Evolutionary conservation across 176 grass and related monocot species (phyloP).

Genomic region (Panicum miliaceum): DNA sequence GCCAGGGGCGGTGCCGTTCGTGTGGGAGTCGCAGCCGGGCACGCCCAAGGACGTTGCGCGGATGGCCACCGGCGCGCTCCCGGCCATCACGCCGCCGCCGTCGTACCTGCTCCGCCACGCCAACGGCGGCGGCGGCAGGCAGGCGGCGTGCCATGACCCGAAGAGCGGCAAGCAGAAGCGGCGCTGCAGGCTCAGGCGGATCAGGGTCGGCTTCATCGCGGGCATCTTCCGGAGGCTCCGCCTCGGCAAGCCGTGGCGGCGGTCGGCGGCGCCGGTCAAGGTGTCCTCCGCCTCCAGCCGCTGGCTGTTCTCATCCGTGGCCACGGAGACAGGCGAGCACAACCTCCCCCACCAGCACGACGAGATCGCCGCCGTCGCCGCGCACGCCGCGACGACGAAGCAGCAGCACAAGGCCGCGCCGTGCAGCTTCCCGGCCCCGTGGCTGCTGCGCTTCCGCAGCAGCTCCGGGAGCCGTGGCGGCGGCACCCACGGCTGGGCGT

Average conservation of each 20-base stretch:
- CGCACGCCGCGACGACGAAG: background rate
- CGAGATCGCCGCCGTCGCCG: background rate
- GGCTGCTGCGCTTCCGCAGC: conserved; percentile 45
- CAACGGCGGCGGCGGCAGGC: background rate
- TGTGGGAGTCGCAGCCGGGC: conserved; percentile 88
- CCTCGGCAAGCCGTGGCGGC: conserved; percentile 23
- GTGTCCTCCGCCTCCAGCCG: conserved; percentile 62
- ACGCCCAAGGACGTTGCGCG: conserved; percentile 61
- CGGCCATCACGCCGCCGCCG: conserved; percentile 71
- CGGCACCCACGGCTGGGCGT: conserved; percentile 23
- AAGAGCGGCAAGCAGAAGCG: conserved; percentile 18
- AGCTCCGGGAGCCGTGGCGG: conserved; percentile 21
- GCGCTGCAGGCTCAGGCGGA: conserved; percentile 42
- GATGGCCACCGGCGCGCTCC: conserved; percentile 42
- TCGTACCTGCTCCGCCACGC: conserved; percentile 49
- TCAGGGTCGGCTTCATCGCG: conserved; percentile 49
- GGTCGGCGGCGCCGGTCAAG: background rate
- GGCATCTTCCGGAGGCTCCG: conserved; percentile 53
- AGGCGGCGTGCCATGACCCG: background rate
- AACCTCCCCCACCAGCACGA: background rate
- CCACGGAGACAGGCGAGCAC: conserved; percentile 32
- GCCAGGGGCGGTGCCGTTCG: conserved; percentile 78
- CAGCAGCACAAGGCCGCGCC: background rate
- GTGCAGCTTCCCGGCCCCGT: conserved; percentile 9
- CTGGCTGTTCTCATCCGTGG: conserved; percentile 52